Evolutionary conservation across 768 basidiomycete species (phyloP), one percentile per base, ranked within the genome.

Genomic region (Tephrocybe sp.): DNA sequence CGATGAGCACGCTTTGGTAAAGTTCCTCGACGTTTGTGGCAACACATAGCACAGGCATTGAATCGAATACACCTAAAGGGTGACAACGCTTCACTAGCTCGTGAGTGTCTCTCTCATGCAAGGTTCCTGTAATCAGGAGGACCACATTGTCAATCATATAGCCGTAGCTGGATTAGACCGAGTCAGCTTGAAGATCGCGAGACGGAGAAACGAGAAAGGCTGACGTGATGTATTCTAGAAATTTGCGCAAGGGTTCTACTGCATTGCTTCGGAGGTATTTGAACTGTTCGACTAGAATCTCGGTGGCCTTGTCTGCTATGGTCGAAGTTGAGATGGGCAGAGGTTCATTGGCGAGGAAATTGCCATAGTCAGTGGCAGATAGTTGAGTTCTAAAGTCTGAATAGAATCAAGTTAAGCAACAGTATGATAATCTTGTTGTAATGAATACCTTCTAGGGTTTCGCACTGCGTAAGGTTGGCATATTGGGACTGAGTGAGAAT

Each of bases 131-230:
- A 55, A 98, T 99, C 63, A 99, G 79, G 47, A 99, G 79, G 52
- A 99, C 87, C 62, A 99, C 90, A 67, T 99, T 99, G 82, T 99
- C 97, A 65, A 99, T 98, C 97, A 99, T 99, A 72, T 98, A 99
- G 26, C 85, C 93, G 67, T 97, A 97, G 39, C 94, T 97, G 68
- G 53, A 31, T 39, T 40, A 39, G 48, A 65, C 47, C 55, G 50
- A 16, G 36, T 53, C 35, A 51, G 40, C 46, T 14, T 22, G 33
- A 39, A 16, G 30, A 40, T 32, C 40, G 26, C 5, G 30, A 44
- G 23, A 26, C 5, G 38, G 30, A 46, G 43, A 20, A 49, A 51
- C 33, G 43, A 35, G 22, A 14, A 45, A 54, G 14, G 79, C 91
- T 58, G 71, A 98, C 89, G 95, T 98, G 72, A 99, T 91, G 68